Evolutionary conservation across 495 filamentous ascomycete genomes (phyloP), one percentile per base, ranked within the genome.

Genomic region (Staphylotrichum longicolle): DNA sequence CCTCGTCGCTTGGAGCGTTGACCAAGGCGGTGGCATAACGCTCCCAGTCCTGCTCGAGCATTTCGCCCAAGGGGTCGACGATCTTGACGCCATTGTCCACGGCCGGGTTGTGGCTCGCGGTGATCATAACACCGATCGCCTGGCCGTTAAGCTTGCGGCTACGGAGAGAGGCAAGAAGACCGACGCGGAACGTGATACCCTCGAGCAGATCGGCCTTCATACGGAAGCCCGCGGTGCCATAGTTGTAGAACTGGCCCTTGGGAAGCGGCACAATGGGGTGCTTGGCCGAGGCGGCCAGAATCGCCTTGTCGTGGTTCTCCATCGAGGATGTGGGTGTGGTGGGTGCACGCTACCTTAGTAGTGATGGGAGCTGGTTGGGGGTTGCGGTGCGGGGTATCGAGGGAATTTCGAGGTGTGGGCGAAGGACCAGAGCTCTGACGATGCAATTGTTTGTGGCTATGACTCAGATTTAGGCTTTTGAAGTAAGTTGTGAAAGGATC

Each of bases 81-180:
- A 99, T 82, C 83, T 99, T 99, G 66, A 99, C 91, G 56, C 94
- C 94, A 78, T 99, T 99, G 76, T 99, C 94, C 68, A 88, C 87
- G 4, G 95, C 91, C 42, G 91, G 91, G 77, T 99, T 99, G 83
- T 99, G 94, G 66, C 91, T 96, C 40, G 94, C 94, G 64, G 94
- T 99, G 73, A 99, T 91, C 94, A 99, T 98, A 54, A 99, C 85
- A 72, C 94, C 94, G 72, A 99, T 95, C 67, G 89, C 89, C 78
- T 93, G 89, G 62, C 91, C 88, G 69, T 87, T 86, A 54, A 93
- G 82, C 72, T 92, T 93, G 70, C 89, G 90, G 45, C 91, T 97
- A 42, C 94, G 89, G n/a, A 98, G 83, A 51, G 89, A 85, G 45
- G 95, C 90, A 39, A 96, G 84, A 58, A 98, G 82, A 49, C 93